Percentiles rank a stretch among this genome's conserved stretches.
These are phyloP conservation scores for Trypanosoma brucei DNA, from an alignment of 208 protist genomes.

Conservation along the genomic window DNA sequence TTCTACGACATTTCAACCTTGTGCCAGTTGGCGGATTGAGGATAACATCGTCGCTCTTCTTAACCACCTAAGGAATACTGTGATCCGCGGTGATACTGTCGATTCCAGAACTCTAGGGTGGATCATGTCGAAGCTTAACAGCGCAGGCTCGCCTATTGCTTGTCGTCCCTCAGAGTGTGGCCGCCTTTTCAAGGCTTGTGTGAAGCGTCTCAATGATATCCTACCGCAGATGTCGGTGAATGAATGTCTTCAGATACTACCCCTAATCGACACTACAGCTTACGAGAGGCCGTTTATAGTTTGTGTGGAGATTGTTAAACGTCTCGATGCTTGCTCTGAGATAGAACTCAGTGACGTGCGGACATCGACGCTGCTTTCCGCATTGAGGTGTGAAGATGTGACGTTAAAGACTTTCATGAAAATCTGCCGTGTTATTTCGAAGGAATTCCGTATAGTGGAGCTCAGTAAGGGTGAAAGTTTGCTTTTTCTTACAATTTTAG, in stretches of 20 bases:
- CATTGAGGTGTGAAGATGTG: constrained; percentile 6
- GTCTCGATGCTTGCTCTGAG: constrained; percentile 10
- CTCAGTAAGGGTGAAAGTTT: constrained; percentile 17
- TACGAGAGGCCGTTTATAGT: constrained; percentile 58
- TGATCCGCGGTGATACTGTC: constrained; percentile 22
- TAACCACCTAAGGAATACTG: constrained; percentile 11
- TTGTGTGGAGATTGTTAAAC: constrained; percentile 35
- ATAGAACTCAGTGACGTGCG: constrained; percentile 13
- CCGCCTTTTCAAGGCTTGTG: constrained; percentile 39
- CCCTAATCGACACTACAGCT: constrained; percentile 3
- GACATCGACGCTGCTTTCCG: constrained; percentile 7
- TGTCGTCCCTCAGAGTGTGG: constrained; percentile 11
- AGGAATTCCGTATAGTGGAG: constrained; percentile 9
- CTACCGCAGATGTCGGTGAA: constrained; percentile 29
- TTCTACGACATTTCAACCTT: constrained; percentile 8
- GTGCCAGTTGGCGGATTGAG: constrained; percentile 4
- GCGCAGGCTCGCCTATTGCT: constrained; percentile 6
- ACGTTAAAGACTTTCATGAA: not conserved
- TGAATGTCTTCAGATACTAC: constrained; percentile 37
- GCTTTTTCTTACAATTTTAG: constrained; percentile 17
- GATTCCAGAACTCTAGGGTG: constrained; percentile 38
- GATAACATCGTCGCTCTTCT: constrained; percentile 13
- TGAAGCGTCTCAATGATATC: constrained; percentile 43
- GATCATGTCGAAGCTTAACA: constrained; percentile 31
- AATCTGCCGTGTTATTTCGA: constrained; percentile 13